Evolutionary conservation across 371 early-diverging fungal species (phyloP).

Genomic region (Lichtheimia ramosa): DNA sequence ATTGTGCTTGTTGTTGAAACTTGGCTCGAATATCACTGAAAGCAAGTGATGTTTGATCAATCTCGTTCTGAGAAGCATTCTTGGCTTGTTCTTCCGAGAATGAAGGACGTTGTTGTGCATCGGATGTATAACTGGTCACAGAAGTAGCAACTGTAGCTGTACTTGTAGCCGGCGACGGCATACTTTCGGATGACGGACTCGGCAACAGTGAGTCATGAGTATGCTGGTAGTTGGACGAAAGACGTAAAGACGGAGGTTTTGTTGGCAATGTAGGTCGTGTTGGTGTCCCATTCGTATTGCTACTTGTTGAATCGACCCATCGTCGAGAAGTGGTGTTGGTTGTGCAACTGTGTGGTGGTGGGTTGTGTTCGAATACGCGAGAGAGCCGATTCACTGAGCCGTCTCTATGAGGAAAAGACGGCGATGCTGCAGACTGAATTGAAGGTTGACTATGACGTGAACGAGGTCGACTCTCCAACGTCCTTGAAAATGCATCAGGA

Average conservation of each 20-base stretch:
- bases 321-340: not conserved
- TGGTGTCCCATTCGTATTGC: not conserved
- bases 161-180: slow-evolving; percentile 12
- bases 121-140: slow-evolving; percentile 14
- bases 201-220: slow-evolving; percentile 1
- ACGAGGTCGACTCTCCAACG: slow-evolving; percentile 36
- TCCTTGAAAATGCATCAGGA: slow-evolving; percentile 43
- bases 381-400: slow-evolving; percentile 44
- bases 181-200: slow-evolving; percentile 16
- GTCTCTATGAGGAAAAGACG: slow-evolving; percentile 4
- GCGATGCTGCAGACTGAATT: slow-evolving; percentile 4
- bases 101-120: slow-evolving; percentile 2
- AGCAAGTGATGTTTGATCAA: slow-evolving; percentile 30
- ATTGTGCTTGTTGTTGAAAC: slow-evolving; percentile 27
- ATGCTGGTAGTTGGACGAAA: slow-evolving; percentile 2
- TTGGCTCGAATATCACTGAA: slow-evolving; percentile 47
- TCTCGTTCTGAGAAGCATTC: slow-evolving; percentile 10
- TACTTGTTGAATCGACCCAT: too few species aligned
- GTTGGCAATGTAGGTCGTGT: slow-evolving; percentile 29
- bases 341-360: slow-evolving; percentile 6
- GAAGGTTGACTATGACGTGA: slow-evolving; percentile 12
- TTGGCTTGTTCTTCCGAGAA: slow-evolving; percentile 4
- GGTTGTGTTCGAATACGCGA: slow-evolving; percentile 37
- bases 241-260: slow-evolving; percentile 43
- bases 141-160: slow-evolving; percentile 9